Conservation (phyloP, 768 basidiomycete species). For the Boletellus ananas region DNA sequence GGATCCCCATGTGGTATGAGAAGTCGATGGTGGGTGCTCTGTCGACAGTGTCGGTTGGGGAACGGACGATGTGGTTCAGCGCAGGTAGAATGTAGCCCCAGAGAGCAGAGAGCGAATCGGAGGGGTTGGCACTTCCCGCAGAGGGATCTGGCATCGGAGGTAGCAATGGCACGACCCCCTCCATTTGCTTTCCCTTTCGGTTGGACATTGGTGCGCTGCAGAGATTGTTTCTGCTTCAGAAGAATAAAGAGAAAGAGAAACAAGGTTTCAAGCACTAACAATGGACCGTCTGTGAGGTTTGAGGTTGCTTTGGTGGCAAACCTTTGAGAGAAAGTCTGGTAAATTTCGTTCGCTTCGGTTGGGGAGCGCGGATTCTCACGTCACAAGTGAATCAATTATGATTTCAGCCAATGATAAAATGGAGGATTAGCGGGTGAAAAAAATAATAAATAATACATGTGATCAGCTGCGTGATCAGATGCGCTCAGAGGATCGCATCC, state of each 20-base stretch:
- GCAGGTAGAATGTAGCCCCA: slow-evolving; percentile 77
- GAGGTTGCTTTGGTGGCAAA: no score
- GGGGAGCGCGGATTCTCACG: no score
- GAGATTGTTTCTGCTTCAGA: not conserved
- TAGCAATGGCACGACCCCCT: slow-evolving; percentile 15
- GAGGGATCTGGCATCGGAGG: slow-evolving; percentile 49
- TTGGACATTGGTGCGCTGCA: slow-evolving; percentile 24
- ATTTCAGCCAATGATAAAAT: no score
- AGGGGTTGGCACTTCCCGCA: slow-evolving; percentile 67
- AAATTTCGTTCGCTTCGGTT: no score
- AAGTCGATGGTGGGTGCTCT: slow-evolving; percentile 72
- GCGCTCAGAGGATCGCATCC: no score
- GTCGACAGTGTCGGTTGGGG: slow-evolving; percentile 52
- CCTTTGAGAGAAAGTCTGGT: no score
- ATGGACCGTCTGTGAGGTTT: not conserved
- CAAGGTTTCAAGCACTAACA: slow-evolving; percentile 4
- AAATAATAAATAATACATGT: no score
- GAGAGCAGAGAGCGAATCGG: slow-evolving; percentile 64
- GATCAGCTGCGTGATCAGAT: no score
- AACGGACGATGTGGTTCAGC: slow-evolving; percentile 71
- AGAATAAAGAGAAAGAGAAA: not conserved
- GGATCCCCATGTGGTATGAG: slow-evolving; percentile 70
- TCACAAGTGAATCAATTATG: no score
- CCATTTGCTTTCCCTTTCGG: slow-evolving; percentile 29
- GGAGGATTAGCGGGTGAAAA: no score